phyloP scores from a whole-genome alignment of 306 rosid genomes.

The Amphicarpaea edgeworthii region DNA sequence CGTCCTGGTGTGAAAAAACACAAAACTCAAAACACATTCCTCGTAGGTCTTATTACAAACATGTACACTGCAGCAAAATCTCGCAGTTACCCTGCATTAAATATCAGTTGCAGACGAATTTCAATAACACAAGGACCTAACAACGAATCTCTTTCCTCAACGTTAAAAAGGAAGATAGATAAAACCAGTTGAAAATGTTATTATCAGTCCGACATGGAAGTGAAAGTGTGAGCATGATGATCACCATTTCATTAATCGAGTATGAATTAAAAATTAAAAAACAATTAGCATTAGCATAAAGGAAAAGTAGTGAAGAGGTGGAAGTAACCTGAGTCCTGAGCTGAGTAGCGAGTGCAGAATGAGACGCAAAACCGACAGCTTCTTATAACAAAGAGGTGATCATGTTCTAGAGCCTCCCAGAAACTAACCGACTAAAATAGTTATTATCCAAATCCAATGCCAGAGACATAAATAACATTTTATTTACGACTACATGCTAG shows the following conservation, averaged over 20 bases:
- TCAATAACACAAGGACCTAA: not conserved
- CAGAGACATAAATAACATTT: too few relatives aligned
- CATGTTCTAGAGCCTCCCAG: conserved; percentile 15
- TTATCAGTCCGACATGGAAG: not conserved
- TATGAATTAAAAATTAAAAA: not conserved
- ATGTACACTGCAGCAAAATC: conserved; percentile 33
- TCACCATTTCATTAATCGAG: not conserved
- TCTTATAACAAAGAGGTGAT: not conserved
- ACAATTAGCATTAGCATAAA: not conserved
- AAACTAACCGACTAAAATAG: not conserved
- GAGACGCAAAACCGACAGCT: not conserved
- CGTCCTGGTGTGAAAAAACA: not conserved
- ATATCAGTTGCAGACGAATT: not conserved
- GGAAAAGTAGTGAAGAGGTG: not conserved
- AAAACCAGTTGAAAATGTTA: not conserved
- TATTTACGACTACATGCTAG: not conserved
- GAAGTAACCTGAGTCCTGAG: conserved; percentile 12
- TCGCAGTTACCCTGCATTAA: not conserved
- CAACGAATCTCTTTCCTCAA: not conserved
- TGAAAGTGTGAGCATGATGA: not conserved
- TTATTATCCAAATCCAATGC: too few relatives aligned
- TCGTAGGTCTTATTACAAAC: conserved; percentile 35
- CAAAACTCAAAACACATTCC: conserved; percentile 1
- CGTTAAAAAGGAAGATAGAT: not conserved
- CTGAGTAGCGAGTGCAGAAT: not conserved